These are phyloP conservation scores for Silene latifolia DNA, from an alignment of 148 eudicot species.

Conservation along the genomic window DNA sequence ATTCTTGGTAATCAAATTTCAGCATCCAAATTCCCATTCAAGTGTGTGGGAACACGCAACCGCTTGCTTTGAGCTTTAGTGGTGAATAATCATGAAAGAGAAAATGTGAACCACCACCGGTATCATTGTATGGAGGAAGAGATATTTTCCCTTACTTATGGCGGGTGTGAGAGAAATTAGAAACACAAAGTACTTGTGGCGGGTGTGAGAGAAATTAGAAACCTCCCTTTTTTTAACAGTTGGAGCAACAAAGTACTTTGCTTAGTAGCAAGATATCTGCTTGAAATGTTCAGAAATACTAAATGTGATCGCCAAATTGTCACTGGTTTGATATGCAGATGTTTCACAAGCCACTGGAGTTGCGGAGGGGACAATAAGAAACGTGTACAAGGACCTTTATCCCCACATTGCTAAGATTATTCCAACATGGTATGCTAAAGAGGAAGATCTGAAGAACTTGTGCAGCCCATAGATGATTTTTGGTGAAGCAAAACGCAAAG, in stretches of 20 bases:
- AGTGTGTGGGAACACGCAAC: neutral
- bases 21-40: too few relatives aligned
- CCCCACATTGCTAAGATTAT: constrained; percentile 75
- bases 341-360: constrained; percentile 83
- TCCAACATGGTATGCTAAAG: constrained; percentile 81
- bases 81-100: neutral
- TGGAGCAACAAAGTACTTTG: neutral
- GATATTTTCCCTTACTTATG: too few relatives aligned
- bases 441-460: constrained; percentile 67
- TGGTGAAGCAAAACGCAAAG: neutral
- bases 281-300: neutral
- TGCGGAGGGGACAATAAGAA: constrained; percentile 91
- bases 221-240: neutral
- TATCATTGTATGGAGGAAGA: too few relatives aligned
- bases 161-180: too few relatives aligned
- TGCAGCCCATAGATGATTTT: constrained; percentile 47
- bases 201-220: too few relatives aligned
- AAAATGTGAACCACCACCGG: too few relatives aligned
- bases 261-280: neutral
- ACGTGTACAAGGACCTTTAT: constrained; percentile 76
- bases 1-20: too few relatives aligned
- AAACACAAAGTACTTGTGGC: too few relatives aligned
- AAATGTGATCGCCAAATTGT: neutral
- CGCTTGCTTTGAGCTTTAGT: too few relatives aligned
- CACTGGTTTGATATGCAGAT: constrained; percentile 41